These are phyloP conservation scores for Eucalyptus cloeziana DNA, from an alignment of 345 rosid species.

Conservation along the genomic window DNA sequence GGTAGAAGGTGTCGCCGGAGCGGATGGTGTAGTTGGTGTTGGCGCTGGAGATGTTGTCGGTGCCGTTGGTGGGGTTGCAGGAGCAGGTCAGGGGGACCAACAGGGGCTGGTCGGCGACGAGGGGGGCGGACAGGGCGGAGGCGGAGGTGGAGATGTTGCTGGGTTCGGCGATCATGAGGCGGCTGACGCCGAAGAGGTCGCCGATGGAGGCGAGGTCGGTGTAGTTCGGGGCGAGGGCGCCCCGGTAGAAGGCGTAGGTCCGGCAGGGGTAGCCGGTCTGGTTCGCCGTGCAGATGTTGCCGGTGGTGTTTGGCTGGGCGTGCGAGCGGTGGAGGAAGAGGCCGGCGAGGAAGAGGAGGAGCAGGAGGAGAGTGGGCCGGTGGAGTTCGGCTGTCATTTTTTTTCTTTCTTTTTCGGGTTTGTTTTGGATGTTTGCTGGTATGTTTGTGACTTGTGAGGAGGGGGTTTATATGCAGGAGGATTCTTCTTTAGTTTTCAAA, in stretches of 20 bases:
- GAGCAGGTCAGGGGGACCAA: constrained; percentile 51
- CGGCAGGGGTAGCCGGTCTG: constrained; percentile 40
- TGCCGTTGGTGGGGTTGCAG: constrained; percentile 25
- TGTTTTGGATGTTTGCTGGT: neutral
- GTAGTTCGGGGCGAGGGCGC: constrained; percentile 17
- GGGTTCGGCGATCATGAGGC: constrained; percentile 43
- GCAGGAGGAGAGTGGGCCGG: neutral
- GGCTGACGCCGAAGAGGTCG: constrained; percentile 53
- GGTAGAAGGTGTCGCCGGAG: constrained; percentile 25
- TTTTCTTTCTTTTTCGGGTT: neutral
- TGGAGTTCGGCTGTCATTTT: constrained; percentile 1
- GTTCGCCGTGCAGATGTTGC: constrained; percentile 23
- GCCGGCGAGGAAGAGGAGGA: constrained; percentile 6
- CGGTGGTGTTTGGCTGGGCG: constrained; percentile 34
- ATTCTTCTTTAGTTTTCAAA: neutral
- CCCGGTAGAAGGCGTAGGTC: constrained; percentile 45
- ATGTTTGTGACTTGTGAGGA: neutral
- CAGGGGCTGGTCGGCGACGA: constrained; percentile 31
- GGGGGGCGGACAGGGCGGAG: constrained; percentile 18
- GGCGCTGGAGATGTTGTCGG: constrained; percentile 26
- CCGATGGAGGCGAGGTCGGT: constrained; percentile 48
- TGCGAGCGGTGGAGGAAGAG: neutral
- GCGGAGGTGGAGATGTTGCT: constrained; percentile 50
- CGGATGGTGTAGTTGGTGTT: constrained; percentile 31
- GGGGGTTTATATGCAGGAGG: neutral